These are phyloP conservation scores for Paramecium pentaurelia DNA, from an alignment of 73 alveolate genomes.

Conservation along the genomic window DNA sequence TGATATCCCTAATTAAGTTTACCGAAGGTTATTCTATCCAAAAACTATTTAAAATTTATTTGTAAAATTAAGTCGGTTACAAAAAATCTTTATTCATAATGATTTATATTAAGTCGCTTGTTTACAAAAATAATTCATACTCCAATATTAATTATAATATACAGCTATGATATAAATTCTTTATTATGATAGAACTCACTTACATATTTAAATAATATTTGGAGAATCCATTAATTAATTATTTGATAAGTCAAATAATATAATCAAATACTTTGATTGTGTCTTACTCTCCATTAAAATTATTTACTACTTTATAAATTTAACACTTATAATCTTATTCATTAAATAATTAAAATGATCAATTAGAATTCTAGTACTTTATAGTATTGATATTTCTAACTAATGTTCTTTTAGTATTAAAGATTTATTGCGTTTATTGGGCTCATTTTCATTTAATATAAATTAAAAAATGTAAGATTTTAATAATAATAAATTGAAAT, in stretches of 20 bases:
- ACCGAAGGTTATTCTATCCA: no score
- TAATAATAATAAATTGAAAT: background rate
- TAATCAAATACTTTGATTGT: constrained; percentile 25
- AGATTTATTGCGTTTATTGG: background rate
- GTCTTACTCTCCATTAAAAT: background rate
- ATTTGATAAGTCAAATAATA: no score
- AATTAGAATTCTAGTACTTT: background rate
- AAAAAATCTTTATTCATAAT: no score
- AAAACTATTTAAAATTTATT: no score
- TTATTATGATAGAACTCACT: background rate
- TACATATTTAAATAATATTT: background rate
- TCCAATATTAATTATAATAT: constrained; percentile 43
- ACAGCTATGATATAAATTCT: constrained; percentile 8
- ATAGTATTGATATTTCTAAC: background rate
- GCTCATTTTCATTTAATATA: background rate
- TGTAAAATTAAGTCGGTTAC: no score
- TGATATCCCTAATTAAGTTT: no score
- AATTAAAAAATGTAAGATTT: background rate
- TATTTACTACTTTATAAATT: background rate
- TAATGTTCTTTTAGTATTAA: background rate
- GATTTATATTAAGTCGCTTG: no score
- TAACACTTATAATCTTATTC: background rate
- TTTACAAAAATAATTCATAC: no score
- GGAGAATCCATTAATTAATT: background rate
- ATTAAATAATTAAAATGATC: background rate